A percentile compares a stretch with the other conserved stretches of the same genome.
Conservation (phyloP, 768 basidiomycete species). For the Bullera alba region DNA sequence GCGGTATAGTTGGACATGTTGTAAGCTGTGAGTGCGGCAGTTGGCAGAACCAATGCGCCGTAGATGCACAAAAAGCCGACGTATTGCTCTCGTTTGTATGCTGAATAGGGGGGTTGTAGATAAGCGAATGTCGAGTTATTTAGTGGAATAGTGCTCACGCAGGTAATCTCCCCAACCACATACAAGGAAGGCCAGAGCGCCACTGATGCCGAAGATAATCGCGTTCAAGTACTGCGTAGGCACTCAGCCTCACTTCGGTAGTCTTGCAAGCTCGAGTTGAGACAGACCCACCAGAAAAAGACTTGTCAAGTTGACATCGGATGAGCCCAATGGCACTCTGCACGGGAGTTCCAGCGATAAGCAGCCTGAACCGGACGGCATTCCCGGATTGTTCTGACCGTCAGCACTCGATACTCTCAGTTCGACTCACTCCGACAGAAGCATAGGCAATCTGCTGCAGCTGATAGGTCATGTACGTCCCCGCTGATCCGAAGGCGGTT, state of each 20-base stretch:
- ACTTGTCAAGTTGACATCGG: conserved; percentile 8
- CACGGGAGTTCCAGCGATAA: background rate
- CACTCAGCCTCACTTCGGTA: background rate
- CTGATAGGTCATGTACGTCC: conserved; percentile 5
- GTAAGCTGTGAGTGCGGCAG: conserved; percentile 3
- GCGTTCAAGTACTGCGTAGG: conserved; percentile 8
- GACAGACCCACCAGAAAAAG: conserved; percentile 2
- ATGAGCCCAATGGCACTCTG: conserved; percentile 2
- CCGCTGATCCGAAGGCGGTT: conserved; percentile 4
- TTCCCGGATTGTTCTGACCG: conserved; percentile 2
- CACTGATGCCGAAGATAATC: conserved; percentile 7
- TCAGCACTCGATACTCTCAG: background rate
- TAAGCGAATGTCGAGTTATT: no score
- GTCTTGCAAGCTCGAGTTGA: no score
- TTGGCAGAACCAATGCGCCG: conserved; percentile 2
- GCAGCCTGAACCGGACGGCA: conserved; percentile 3
- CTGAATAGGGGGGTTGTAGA: background rate
- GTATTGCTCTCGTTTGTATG: conserved; percentile 8
- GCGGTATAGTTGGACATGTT: background rate
- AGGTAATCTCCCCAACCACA: conserved; percentile 7
- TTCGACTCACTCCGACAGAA: background rate
- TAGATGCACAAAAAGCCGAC: conserved; percentile 1
- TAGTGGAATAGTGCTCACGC: background rate
- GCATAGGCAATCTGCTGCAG: conserved; percentile 7
- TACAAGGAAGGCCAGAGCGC: conserved; percentile 5